Conservation (phyloP, 2,329 filamentous ascomycete genomes). For the Colletotrichum noveboracense region DNA sequence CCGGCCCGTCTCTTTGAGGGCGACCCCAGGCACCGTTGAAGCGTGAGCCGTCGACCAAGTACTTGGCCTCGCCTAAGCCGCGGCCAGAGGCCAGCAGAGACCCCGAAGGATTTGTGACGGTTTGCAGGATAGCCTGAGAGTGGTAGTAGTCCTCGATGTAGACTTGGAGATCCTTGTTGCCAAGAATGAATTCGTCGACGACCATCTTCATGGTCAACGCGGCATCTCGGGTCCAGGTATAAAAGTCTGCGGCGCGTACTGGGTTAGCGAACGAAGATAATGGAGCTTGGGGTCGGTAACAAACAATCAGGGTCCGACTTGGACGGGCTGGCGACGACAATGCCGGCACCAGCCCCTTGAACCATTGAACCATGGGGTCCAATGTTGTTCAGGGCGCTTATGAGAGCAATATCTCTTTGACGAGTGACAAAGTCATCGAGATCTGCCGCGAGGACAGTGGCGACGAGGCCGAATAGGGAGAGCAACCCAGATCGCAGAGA, state of each 20-base stretch:
- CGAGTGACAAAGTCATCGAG: conserved; percentile 40
- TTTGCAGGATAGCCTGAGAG: conserved; percentile 57
- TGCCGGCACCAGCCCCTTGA: conserved; percentile 50
- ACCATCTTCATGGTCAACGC: conserved; percentile 57
- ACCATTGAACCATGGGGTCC: conserved; percentile 54
- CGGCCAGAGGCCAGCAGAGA: conserved; percentile 44
- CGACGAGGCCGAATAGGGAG: neutral
- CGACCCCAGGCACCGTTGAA: conserved; percentile 61
- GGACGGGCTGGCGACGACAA: conserved; percentile 61
- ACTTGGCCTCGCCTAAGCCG: conserved; percentile 63
- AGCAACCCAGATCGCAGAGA: neutral
- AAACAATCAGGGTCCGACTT: conserved; percentile 58
- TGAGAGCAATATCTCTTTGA: conserved; percentile 52
- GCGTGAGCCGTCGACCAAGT: conserved; percentile 53
- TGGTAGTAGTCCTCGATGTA: conserved; percentile 58
- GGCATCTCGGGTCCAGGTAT: conserved; percentile 62
- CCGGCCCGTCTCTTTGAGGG: conserved; percentile 64
- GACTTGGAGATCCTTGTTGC: conserved; percentile 47
- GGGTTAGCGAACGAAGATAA: neutral
- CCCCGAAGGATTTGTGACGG: conserved; percentile 58
- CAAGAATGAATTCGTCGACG: conserved; percentile 55
- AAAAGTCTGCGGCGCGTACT: conserved; percentile 51
- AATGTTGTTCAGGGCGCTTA: conserved; percentile 61
- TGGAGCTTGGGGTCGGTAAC: conserved; percentile 17
- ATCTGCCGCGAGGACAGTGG: neutral